These are phyloP conservation scores for Phytomonas francai DNA, from an alignment of 208 protist species.

Conservation along the genomic window DNA sequence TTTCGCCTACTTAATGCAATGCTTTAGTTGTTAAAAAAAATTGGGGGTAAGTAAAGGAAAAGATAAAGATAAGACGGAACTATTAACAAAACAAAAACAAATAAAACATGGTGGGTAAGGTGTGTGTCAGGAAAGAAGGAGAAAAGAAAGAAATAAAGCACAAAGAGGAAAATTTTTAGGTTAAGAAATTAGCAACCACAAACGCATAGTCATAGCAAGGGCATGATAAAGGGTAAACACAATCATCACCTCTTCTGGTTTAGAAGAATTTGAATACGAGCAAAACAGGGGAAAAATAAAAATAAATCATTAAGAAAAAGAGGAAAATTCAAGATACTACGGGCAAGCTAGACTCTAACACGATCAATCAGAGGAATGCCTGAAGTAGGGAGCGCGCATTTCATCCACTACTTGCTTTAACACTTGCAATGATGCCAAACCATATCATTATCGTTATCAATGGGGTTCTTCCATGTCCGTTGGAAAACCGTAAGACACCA, in stretches of 20 bases:
- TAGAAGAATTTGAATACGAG: constrained; percentile 4
- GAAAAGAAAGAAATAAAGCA: constrained; percentile 18
- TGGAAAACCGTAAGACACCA: neutral
- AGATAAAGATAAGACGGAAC: constrained; percentile 15
- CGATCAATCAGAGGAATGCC: constrained; percentile 2
- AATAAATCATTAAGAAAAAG: neutral
- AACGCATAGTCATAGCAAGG: neutral
- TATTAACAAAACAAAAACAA: constrained; percentile 12
- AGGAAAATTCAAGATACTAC: constrained; percentile 9
- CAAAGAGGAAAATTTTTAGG: constrained; percentile 12
- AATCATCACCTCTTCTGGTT: constrained; percentile 1
- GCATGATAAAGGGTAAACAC: neutral
- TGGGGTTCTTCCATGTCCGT: neutral
- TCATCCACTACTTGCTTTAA: constrained; percentile 2
- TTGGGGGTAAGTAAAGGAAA: constrained; percentile 11
- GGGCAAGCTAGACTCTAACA: constrained; percentile 5
- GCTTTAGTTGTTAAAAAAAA: constrained; percentile 5
- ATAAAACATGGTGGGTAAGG: neutral
- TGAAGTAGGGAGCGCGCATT: constrained; percentile 1
- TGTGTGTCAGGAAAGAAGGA: neutral
- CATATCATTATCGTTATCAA: constrained; percentile 7
- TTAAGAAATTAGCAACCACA: constrained; percentile 9
- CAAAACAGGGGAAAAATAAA: constrained; percentile 16
- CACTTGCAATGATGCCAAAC: neutral
- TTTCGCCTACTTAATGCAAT: neutral